phyloP scores from a whole-genome alignment of 768 basidiomycete genomes.

The Suillus lakei region DNA sequence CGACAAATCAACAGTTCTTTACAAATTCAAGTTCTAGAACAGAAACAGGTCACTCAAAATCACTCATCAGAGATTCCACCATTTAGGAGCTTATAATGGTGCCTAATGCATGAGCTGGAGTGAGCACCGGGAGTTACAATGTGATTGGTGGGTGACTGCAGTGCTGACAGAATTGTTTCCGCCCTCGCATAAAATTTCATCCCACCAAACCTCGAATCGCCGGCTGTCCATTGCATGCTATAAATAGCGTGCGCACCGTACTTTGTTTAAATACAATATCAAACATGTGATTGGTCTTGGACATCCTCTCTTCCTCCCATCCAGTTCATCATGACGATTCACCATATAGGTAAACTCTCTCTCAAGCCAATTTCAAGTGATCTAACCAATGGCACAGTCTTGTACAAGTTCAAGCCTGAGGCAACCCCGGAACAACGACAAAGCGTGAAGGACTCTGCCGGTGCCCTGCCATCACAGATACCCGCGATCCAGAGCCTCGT shows the following conservation, averaged over 20 bases:
- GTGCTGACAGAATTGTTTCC: background rate
- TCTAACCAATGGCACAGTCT: slow-evolving; percentile 14
- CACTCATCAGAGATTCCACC: slow-evolving; percentile 7
- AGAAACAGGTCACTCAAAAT: background rate
- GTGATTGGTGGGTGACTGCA: background rate
- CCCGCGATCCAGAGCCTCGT: slow-evolving; percentile 20
- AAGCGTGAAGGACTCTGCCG: slow-evolving; percentile 9
- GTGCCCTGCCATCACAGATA: slow-evolving; percentile 17
- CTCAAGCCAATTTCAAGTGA: background rate
- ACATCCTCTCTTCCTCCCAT: no score
- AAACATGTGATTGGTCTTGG: background rate
- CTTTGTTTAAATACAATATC: background rate
- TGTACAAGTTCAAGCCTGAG: slow-evolving; percentile 29
- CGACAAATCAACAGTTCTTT: background rate
- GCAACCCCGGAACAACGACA: slow-evolving; percentile 10
- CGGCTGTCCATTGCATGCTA: background rate
- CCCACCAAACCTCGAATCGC: no score
- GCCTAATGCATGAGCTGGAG: background rate
- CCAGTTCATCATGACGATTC: slow-evolving; percentile 8
- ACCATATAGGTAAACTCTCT: slow-evolving; percentile 22
- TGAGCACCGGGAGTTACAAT: background rate
- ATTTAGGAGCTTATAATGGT: background rate
- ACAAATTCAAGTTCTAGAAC: slow-evolving; percentile 3
- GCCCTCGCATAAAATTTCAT: background rate
- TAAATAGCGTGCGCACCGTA: background rate